A percentile compares a stretch with the other conserved stretches of the same genome.
Evolutionary conservation across 805 yeast species (phyloP).

Genomic region (Cephaloascus fragrans): DNA sequence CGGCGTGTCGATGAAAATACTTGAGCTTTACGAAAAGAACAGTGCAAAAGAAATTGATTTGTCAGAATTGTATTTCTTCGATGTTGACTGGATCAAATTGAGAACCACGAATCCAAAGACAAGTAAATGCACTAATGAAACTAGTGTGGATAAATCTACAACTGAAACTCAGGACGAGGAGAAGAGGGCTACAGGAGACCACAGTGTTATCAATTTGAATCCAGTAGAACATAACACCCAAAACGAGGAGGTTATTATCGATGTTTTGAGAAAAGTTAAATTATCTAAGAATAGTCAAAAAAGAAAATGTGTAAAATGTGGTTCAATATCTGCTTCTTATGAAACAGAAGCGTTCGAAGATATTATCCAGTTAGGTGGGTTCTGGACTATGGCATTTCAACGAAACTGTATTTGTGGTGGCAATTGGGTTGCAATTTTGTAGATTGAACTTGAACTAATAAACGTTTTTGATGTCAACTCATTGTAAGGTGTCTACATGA

Average conservation of each 20-base stretch:
- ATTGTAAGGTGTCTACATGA: too few relatives aligned
- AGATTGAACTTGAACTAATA: too few relatives aligned
- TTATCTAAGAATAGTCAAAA: conserved; percentile 5
- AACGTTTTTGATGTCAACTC: too few relatives aligned
- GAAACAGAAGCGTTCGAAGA: conserved; percentile 28
- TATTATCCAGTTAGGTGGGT: conserved; percentile 17
- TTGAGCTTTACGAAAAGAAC: conserved; percentile 36
- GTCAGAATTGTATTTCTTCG: conserved; percentile 50
- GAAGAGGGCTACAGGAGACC: neutral
- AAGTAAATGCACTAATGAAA: too few relatives aligned
- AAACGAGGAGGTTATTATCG: neutral
- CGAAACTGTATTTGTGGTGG: conserved; percentile 75
- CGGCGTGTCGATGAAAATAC: conserved; percentile 29
- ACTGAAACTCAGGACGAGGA: too few relatives aligned
- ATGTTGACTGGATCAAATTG: conserved; percentile 55
- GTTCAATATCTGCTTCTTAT: conserved; percentile 28
- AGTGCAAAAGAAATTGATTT: conserved; percentile 35
- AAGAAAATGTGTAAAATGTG: conserved; percentile 30
- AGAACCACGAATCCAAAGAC: conserved; percentile 5
- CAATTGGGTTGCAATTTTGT: conserved; percentile 52
- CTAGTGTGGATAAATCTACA: too few relatives aligned
- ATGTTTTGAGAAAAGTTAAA: neutral
- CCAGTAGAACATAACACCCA: neutral
- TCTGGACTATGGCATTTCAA: conserved; percentile 60
- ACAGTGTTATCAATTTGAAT: neutral